These are phyloP conservation scores for Thelonectria rubi DNA, from an alignment of 2,329 filamentous ascomycete genomes.

Conservation along the genomic window DNA sequence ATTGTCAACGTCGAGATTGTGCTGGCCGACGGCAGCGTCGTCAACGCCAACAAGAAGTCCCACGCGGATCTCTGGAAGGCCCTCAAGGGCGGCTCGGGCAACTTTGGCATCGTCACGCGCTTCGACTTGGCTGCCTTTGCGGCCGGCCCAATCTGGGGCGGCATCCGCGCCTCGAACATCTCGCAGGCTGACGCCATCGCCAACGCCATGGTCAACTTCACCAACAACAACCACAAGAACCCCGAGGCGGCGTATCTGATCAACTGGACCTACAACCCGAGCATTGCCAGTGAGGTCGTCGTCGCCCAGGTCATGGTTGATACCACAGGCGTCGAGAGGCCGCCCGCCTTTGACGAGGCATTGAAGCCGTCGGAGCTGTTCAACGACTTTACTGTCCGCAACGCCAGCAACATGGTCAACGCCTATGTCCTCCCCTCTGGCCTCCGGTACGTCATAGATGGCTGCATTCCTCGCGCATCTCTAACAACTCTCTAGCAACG, in stretches of 20 bases:
- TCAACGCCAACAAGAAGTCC: slow-evolving; percentile 34
- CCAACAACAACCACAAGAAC: slow-evolving; percentile 31
- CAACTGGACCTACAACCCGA: slow-evolving; percentile 33
- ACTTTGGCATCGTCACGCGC: slow-evolving; percentile 59
- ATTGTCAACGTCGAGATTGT: slow-evolving; percentile 11
- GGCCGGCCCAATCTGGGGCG: slow-evolving; percentile 27
- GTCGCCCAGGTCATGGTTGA: slow-evolving; percentile 32
- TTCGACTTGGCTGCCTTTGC: slow-evolving; percentile 15
- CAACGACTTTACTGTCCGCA: slow-evolving; percentile 29
- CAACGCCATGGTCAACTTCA: slow-evolving; percentile 29
- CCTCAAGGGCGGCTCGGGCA: slow-evolving; percentile 59
- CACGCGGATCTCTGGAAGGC: slow-evolving; percentile 58
- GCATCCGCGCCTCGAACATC: slow-evolving; percentile 24
- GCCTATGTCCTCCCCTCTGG: slow-evolving; percentile 32
- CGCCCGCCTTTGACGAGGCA: slow-evolving; percentile 38
- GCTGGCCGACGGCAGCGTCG: not conserved
- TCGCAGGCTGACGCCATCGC: not conserved
- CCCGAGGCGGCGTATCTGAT: slow-evolving; percentile 32
- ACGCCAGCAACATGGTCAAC: slow-evolving; percentile 23
- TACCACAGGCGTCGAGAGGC: slow-evolving; percentile 31
- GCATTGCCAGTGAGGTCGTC: slow-evolving; percentile 24
- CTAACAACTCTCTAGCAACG: slow-evolving; percentile 6
- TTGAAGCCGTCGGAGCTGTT: slow-evolving; percentile 31
- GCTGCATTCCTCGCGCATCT: not conserved
- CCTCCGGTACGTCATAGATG: slow-evolving; percentile 27